Evolutionary conservation across 1,284 basidiomycete genomes (phyloP).

Genomic region (Ceratobasidium sp.): DNA sequence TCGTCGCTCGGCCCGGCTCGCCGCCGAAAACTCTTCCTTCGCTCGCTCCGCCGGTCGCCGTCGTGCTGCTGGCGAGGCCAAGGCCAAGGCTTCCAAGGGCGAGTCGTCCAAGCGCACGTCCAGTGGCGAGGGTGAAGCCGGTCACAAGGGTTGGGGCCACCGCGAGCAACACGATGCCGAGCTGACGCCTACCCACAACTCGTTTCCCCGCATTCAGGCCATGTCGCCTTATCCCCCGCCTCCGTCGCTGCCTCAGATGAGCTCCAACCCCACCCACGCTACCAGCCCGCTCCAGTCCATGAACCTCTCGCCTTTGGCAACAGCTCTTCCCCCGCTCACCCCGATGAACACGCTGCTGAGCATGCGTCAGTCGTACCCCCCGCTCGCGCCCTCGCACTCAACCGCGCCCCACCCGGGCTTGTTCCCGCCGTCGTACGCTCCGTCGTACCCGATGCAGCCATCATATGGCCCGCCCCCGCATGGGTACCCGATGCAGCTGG

Average conservation of each 20-base stretch:
- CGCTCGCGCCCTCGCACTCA: slow-evolving; percentile 9
- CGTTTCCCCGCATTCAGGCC: slow-evolving; percentile 9
- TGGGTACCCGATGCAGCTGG: not conserved
- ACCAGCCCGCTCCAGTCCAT: not conserved
- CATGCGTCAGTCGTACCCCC: slow-evolving; percentile 22
- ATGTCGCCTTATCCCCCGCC: not conserved
- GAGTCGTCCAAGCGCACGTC: not conserved
- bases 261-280: not conserved
- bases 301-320: not conserved
- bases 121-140: not conserved
- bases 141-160: slow-evolving; percentile 18
- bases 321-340: not conserved
- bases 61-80: not conserved
- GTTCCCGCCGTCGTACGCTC: slow-evolving; percentile 14
- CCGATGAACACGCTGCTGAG: slow-evolving; percentile 17
- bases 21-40: slow-evolving; percentile 37
- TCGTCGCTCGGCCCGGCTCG: slow-evolving; percentile 30
- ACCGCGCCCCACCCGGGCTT: not conserved
- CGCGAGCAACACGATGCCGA: not conserved
- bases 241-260: slow-evolving; percentile 1
- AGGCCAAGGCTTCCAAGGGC: not conserved
- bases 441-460: slow-evolving; percentile 18
- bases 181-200: slow-evolving; percentile 8
- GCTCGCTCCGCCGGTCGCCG: slow-evolving; percentile 26
- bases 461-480: not conserved